phyloP scores from a whole-genome alignment of 768 basidiomycete species.

The Trametes gibbosa region DNA sequence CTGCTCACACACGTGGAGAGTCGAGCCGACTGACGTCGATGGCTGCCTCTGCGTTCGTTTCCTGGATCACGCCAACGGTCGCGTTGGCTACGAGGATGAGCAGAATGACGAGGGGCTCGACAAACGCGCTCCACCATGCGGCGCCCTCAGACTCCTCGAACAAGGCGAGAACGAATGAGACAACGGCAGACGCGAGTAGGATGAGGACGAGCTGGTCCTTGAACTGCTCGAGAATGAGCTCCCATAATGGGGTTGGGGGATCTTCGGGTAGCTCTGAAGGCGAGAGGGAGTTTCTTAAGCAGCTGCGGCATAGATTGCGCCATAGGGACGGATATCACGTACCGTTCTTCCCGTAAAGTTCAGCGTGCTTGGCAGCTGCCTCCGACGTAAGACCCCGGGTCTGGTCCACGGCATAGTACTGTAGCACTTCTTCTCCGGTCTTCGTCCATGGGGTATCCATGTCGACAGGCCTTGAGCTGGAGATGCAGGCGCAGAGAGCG shows the following conservation, averaged over 20 bases:
- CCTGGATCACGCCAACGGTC: conserved; percentile 96
- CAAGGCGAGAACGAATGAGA: conserved; percentile 90
- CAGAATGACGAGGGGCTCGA: conserved; percentile 93
- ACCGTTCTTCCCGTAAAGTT: conserved; percentile 88
- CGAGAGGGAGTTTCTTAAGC: conserved; percentile 4
- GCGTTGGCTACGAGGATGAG: conserved; percentile 96
- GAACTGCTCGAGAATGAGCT: conserved; percentile 97
- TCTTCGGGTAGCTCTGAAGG: conserved; percentile 86
- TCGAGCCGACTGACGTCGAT: conserved; percentile 75
- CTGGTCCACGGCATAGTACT: conserved; percentile 68
- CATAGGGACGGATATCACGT: conserved; percentile 18
- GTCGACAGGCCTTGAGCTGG: conserved; percentile 9
- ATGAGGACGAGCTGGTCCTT: conserved; percentile 98
- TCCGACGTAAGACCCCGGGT: conserved; percentile 59
- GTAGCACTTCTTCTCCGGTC: conserved; percentile 63
- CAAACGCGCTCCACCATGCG: conserved; percentile 78
- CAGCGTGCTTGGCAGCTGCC: conserved; percentile 70
- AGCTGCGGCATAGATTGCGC: neutral
- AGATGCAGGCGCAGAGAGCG: conserved; percentile 1
- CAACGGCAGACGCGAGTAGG: conserved; percentile 86
- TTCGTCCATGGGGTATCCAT: conserved; percentile 81
- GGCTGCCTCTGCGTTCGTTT: conserved; percentile 93
- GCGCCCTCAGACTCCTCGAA: conserved; percentile 75
- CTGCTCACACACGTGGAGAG: neutral
- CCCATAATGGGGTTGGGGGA: conserved; percentile 86